phyloP scores from a whole-genome alignment of 331 rosid genomes.

The Quercus lobata region DNA sequence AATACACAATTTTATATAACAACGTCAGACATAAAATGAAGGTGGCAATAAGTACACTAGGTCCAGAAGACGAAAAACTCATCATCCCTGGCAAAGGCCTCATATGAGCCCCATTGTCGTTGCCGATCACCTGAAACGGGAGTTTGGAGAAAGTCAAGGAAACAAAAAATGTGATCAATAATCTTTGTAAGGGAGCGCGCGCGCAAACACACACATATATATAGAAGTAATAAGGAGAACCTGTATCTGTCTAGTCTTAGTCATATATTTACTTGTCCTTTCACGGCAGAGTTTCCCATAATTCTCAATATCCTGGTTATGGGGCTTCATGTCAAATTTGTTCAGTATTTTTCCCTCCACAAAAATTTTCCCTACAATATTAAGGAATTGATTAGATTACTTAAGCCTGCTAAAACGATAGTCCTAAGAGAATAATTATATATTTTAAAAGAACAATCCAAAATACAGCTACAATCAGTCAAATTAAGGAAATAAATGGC shows the following conservation, averaged over 20 bases:
- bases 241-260: slow-evolving; percentile 86
- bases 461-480: background rate
- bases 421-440: slow-evolving; percentile 3
- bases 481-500: background rate
- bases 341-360: slow-evolving; percentile 72
- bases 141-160: slow-evolving; percentile 19
- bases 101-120: slow-evolving; percentile 69
- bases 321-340: slow-evolving; percentile 90
- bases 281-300: slow-evolving; percentile 88
- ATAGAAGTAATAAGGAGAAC: slow-evolving; percentile 35
- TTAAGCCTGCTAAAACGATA: slow-evolving; percentile 15
- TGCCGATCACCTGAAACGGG: slow-evolving; percentile 64
- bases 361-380: slow-evolving; percentile 51
- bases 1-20: background rate
- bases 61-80: slow-evolving; percentile 39
- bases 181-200: background rate
- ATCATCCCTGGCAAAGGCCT: slow-evolving; percentile 84
- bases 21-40: slow-evolving; percentile 8
- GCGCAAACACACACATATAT: background rate
- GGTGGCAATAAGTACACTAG: slow-evolving; percentile 37
- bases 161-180: background rate
- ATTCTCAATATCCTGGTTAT: slow-evolving; percentile 61
- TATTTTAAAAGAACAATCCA: slow-evolving; percentile 10
- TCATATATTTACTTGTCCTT: slow-evolving; percentile 65
- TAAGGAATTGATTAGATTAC: slow-evolving; percentile 18